phyloP scores from a whole-genome alignment of 2,329 filamentous ascomycete genomes.

The Curvularia sp. region DNA sequence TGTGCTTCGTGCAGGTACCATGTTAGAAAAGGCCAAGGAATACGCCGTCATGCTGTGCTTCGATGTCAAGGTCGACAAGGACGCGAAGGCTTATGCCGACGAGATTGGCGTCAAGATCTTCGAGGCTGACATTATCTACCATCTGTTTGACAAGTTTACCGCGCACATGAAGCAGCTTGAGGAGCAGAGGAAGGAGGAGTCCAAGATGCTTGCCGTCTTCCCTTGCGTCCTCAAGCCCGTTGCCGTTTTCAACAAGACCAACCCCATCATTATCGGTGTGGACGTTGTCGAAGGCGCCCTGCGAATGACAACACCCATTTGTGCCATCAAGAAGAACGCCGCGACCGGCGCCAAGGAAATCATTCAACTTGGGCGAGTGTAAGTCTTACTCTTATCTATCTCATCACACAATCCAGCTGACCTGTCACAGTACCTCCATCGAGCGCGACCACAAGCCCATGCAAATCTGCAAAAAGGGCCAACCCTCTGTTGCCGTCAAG shows the following conservation, averaged over 20 bases:
- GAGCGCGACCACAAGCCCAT: constrained; percentile 98
- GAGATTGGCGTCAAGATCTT: constrained; percentile 97
- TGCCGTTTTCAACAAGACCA: constrained; percentile 97
- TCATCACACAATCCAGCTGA: constrained; percentile 16
- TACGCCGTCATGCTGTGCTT: constrained; percentile 99
- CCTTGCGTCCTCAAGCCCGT: constrained; percentile 90
- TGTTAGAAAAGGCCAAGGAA: constrained; percentile 94
- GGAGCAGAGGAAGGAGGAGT: constrained; percentile 94
- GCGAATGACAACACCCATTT: constrained; percentile 85
- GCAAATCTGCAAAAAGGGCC: constrained; percentile 88
- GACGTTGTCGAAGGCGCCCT: constrained; percentile 93
- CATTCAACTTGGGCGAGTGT: constrained; percentile 89
- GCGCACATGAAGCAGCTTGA: constrained; percentile 88
- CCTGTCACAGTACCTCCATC: constrained; percentile 76
- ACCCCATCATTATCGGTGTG: constrained; percentile 92
- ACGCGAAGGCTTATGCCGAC: constrained; percentile 87
- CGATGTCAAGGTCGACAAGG: constrained; percentile 99
- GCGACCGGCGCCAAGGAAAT: constrained; percentile 84
- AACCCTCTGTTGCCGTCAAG: constrained; percentile 97
- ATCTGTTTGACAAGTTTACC: constrained; percentile 95
- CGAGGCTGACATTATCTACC: constrained; percentile 98
- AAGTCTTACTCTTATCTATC: constrained; percentile 55
- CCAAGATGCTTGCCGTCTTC: constrained; percentile 94
- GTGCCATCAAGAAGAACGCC: constrained; percentile 81
- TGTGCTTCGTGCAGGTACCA: constrained; percentile 90